These are phyloP conservation scores for Xylaria flabelliformis DNA, from an alignment of 495 filamentous ascomycete genomes.

Conservation along the genomic window DNA sequence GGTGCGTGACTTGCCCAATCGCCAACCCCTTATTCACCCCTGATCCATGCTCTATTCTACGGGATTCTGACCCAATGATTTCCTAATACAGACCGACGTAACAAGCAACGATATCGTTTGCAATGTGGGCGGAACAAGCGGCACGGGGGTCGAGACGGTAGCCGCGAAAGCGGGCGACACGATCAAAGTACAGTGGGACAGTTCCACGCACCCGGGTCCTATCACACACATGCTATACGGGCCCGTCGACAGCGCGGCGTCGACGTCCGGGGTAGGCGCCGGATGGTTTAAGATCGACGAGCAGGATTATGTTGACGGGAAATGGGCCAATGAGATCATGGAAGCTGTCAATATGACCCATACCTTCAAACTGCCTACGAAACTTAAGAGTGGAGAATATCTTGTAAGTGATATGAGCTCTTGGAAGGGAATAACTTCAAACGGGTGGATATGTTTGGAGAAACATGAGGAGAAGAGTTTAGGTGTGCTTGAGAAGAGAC, in stretches of 20 bases:
- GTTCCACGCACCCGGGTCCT: constrained; percentile 44
- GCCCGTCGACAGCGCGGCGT: constrained; percentile 36
- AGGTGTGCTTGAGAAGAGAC: not conserved
- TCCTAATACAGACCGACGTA: constrained; percentile 33
- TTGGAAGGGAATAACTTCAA: not conserved
- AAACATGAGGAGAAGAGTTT: not conserved
- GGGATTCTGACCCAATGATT: not conserved
- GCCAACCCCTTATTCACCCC: not conserved
- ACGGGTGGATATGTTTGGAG: not conserved
- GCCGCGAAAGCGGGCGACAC: constrained; percentile 42
- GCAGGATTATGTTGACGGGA: constrained; percentile 36
- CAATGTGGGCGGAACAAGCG: constrained; percentile 45
- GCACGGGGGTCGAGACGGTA: constrained; percentile 37
- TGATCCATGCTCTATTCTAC: not conserved
- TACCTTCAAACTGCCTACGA: constrained; percentile 38
- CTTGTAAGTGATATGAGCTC: constrained; percentile 30
- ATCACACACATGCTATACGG: constrained; percentile 42
- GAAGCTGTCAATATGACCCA: constrained; percentile 36
- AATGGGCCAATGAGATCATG: constrained; percentile 43
- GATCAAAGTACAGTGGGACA: constrained; percentile 47
- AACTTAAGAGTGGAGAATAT: constrained; percentile 42
- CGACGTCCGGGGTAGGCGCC: constrained; percentile 37
- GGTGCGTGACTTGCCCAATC: constrained; percentile 29
- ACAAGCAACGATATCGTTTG: constrained; percentile 43
- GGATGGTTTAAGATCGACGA: constrained; percentile 46